These are phyloP conservation scores for Diplogelasinospora grovesii DNA, from an alignment of 495 filamentous ascomycete species.

Conservation along the genomic window DNA sequence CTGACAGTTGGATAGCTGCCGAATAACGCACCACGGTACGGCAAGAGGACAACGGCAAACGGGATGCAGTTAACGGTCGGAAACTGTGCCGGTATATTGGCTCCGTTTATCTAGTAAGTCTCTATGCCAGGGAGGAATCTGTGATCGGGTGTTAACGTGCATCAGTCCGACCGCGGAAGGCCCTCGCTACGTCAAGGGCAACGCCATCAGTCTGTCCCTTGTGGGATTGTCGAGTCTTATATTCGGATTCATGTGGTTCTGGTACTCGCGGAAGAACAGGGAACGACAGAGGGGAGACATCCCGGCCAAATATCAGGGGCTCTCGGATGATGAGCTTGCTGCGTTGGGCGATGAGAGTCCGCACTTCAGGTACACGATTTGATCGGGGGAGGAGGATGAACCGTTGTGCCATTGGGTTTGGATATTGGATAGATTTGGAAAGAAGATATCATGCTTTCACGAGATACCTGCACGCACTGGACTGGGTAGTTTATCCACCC, in stretches of 20 bases:
- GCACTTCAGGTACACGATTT: conserved; percentile 52
- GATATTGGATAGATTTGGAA: too few relatives aligned
- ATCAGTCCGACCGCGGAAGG: conserved; percentile 29
- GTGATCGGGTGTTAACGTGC: too few relatives aligned
- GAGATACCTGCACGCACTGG: too few relatives aligned
- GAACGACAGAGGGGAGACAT: conserved; percentile 46
- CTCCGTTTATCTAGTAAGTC: conserved; percentile 54
- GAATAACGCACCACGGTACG: conserved; percentile 55
- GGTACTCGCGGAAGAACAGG: conserved; percentile 48
- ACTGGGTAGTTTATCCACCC: too few relatives aligned
- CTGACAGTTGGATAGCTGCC: conserved; percentile 18
- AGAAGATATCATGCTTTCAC: too few relatives aligned
- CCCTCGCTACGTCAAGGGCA: conserved; percentile 46
- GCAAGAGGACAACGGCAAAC: conserved; percentile 63
- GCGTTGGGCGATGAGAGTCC: conserved; percentile 67
- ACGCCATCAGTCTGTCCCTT: conserved; percentile 49
- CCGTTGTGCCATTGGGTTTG: neutral
- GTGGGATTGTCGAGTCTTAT: conserved; percentile 41
- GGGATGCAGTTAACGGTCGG: conserved; percentile 65
- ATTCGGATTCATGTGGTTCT: conserved; percentile 49
- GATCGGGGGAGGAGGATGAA: conserved; percentile 11
- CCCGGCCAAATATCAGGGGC: conserved; percentile 45
- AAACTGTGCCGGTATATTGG: conserved; percentile 63
- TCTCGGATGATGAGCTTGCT: conserved; percentile 58
- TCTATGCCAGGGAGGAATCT: too few relatives aligned